Percentiles rank a stretch among this genome's conserved stretches.
phyloP scores from a whole-genome alignment of 1,284 basidiomycete genomes.

The Coriolopsis trogii region DNA sequence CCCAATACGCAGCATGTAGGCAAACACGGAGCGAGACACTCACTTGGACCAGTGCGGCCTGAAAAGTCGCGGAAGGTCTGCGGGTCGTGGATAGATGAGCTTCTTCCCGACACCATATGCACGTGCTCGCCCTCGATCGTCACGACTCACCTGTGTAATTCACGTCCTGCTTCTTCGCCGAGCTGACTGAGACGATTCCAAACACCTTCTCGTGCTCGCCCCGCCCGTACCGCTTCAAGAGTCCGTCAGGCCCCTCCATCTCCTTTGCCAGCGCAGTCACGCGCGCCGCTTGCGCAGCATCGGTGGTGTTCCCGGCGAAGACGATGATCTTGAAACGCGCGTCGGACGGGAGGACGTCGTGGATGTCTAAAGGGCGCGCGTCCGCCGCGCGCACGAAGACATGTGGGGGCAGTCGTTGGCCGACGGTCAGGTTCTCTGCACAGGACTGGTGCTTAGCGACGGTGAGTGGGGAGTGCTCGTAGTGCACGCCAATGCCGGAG shows the following conservation, averaged over 20 bases:
- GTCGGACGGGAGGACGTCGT: slow-evolving; percentile 71
- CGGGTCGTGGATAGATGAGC: background rate
- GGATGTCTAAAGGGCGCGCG: slow-evolving; percentile 63
- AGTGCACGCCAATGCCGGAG: slow-evolving; percentile 69
- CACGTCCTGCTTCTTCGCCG: slow-evolving; percentile 47
- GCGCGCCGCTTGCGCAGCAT: slow-evolving; percentile 38
- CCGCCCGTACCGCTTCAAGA: slow-evolving; percentile 39
- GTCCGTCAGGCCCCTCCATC: slow-evolving; percentile 39
- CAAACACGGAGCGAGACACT: too few species aligned
- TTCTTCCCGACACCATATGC: background rate
- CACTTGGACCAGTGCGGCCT: slow-evolving; percentile 72
- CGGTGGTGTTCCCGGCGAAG: slow-evolving; percentile 59
- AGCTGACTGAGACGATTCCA: slow-evolving; percentile 56
- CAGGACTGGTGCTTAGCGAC: slow-evolving; percentile 44
- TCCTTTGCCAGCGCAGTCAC: slow-evolving; percentile 48
- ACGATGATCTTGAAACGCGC: slow-evolving; percentile 75
- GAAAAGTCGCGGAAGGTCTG: slow-evolving; percentile 51
- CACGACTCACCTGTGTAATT: slow-evolving; percentile 39
- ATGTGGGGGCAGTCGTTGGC: slow-evolving; percentile 63
- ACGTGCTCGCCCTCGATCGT: background rate
- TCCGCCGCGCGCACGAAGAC: slow-evolving; percentile 67
- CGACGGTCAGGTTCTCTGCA: slow-evolving; percentile 54
- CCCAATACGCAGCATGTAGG: slow-evolving; percentile 1
- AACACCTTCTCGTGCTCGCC: slow-evolving; percentile 39
- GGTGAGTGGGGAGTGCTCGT: slow-evolving; percentile 56